Conservation (phyloP, 305 asterid genomes). For the Rubia balearica region DNA sequence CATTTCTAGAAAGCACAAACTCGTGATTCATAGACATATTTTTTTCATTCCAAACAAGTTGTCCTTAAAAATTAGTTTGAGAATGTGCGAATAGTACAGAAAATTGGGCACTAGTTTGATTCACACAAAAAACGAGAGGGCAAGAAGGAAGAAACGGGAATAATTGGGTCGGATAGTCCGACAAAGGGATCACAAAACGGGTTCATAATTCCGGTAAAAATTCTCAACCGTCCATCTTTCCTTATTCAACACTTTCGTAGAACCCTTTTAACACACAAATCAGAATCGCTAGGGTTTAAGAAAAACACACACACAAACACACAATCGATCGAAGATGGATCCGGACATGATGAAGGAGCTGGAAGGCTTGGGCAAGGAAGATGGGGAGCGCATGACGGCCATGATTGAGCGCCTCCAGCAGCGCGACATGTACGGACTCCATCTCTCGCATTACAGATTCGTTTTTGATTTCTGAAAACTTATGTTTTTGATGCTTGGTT, state of each 20-base stretch:
- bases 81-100: background rate
- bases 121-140: background rate
- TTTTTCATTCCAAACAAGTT: no score
- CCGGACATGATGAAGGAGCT: slow-evolving; percentile 79
- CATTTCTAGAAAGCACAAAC: no score
- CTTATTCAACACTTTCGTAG: background rate
- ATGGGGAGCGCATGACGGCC: slow-evolving; percentile 62
- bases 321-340: slow-evolving; percentile 34
- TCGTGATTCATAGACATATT: no score
- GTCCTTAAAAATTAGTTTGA: no score
- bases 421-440: slow-evolving; percentile 44
- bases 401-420: slow-evolving; percentile 25
- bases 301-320: background rate
- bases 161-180: background rate
- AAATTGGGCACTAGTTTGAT: background rate
- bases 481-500: background rate
- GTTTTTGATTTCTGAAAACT: background rate
- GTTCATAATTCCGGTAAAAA: background rate
- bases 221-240: slow-evolving; percentile 4
- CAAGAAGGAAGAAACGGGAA: background rate
- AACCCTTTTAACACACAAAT: background rate
- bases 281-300: slow-evolving; percentile 15
- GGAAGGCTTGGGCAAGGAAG: slow-evolving; percentile 82
- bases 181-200: background rate
- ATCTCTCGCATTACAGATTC: background rate